Base-by-base conservation (phyloP, 371 early-diverging fungal species). In the Mucor irregularis region DNA sequence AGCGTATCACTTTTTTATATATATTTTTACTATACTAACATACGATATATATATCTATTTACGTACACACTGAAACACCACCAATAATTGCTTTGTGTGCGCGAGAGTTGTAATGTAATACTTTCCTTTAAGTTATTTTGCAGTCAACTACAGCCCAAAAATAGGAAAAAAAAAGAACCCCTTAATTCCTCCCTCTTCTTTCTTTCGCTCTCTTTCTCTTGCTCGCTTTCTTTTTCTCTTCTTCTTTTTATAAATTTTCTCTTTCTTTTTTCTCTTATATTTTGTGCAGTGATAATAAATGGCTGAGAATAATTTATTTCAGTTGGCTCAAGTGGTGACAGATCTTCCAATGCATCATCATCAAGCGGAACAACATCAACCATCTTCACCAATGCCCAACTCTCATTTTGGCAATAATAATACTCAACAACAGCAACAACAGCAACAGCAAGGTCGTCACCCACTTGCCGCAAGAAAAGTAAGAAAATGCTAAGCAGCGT, bases 261-360 rank as follows among this genome's bases (percentile, higher is more conserved):
- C 22, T 25, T 52, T 56, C 21, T 52, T 22, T 31, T 49, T 58
- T 26, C 8, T 37, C 22, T 44, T n/a, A n/a, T n/a, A n/a, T n/a
- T n/a, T n/a, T n/a, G n/a, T n/a, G n/a, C n/a, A n/a, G n/a, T n/a
- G n/a, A n/a, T n/a, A n/a, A n/a, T n/a, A n/a, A 39, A 37, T 59
- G 30, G 14, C 50, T 47, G 35, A 73, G 53, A 76, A 71, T 51
- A 42, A 63, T 39, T 42, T 73, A 45, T 72, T 71, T 66, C 76
- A 76, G 59, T 73, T 76, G 58, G 76, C 73, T 16, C 73, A 70
- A 59, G 74, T 69, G 45, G 67, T 69, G 30, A 56, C 71, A n/a
- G 66, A 69, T 35, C 62, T 71, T 26, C 66, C 67, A 5, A 31
- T 56, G 24, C 62, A 55, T 31, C 51, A 38, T 16, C 42, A 37